Percentiles rank a stretch among this genome's conserved stretches.
Evolutionary conservation across 2,329 filamentous ascomycete genomes (phyloP).

Genomic region (Cladosporium sp.): DNA sequence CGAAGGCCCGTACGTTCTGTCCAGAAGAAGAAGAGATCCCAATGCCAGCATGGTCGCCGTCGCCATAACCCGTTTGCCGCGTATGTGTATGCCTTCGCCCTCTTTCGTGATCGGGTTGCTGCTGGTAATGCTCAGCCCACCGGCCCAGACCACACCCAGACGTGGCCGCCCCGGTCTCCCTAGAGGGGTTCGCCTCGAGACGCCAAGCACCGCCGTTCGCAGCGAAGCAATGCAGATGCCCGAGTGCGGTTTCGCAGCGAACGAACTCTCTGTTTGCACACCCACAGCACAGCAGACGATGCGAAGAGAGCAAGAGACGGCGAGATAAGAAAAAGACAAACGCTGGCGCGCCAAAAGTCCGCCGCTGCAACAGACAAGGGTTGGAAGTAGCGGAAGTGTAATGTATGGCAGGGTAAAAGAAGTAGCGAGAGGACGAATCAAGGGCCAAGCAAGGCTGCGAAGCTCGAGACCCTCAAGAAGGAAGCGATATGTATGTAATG

Average conservation of each 20-base stretch:
- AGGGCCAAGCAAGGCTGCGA: no score
- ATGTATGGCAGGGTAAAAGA: neutral
- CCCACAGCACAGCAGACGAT: neutral
- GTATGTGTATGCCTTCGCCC: neutral
- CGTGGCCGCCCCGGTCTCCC: neutral
- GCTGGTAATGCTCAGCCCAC: neutral
- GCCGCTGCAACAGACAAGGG: neutral
- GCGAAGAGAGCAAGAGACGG: neutral
- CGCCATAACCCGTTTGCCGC: slow-evolving; percentile 4
- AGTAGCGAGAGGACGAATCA: neutral
- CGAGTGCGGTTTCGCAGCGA: neutral
- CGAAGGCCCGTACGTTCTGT: slow-evolving; percentile 7
- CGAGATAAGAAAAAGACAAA: neutral
- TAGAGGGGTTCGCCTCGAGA: slow-evolving; percentile 1
- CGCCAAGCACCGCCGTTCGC: slow-evolving; percentile 8
- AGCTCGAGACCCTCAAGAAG: no score
- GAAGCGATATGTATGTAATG: no score
- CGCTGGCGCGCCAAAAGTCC: neutral
- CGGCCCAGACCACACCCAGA: slow-evolving; percentile 6
- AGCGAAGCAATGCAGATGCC: slow-evolving; percentile 8
- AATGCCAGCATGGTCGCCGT: slow-evolving; percentile 13
- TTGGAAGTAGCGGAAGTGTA: neutral
- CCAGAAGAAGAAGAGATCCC: slow-evolving; percentile 11
- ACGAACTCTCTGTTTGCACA: slow-evolving; percentile 1
- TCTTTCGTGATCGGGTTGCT: neutral